Base-by-base conservation (phyloP, 164 flowering plant genomes). In the Houttuynia cordata region DNA sequence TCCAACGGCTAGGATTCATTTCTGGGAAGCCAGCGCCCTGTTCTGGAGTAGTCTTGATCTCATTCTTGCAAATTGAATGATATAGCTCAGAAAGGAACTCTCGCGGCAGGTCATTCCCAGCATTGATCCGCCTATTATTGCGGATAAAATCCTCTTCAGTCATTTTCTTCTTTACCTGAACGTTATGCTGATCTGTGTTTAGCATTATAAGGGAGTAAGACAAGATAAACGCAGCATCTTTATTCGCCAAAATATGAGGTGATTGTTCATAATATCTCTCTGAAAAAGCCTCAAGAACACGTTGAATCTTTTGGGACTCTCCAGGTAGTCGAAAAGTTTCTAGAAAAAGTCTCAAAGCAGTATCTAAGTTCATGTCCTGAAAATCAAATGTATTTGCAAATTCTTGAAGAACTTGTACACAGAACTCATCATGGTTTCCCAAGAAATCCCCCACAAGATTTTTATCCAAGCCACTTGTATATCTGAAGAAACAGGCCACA, bases 91-190 rank as follows among this genome's bases (percentile, higher is more conserved):
- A 64, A 21, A 78, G 67, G 53, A 70, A 75, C 17, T 78, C 79
- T 23, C 81, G 71, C 0, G 81, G 79, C 23, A 78, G 72, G 59
- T 78, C 81, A 41, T 45, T 66, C 12, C 81, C 75, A 23, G 71
- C 81, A 71, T 78, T 78, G 21, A 75, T 78, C 20, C 30, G 68
- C 23, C 81, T 62, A 63, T 78, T 78, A 30, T 75, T 78, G 20
- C 79, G 63, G 24, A 78, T 73, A 56, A 78, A 78, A 58, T 75
- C 81, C 52, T 78, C 81, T 68, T 78, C 81, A 4, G 78, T 73
- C 81, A 78, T 78, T 67, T 78, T 78, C 68, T 69, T 78, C 67
- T 78, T 78, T 23, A 78, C 81, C 66, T 75, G 81, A 17, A 65
- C 70, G 56, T 75, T 75, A 66, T 75, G 81, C 51, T 66, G 79